phyloP scores from a whole-genome alignment of 169 alveolate genomes.

The Plasmodium gonderi region DNA sequence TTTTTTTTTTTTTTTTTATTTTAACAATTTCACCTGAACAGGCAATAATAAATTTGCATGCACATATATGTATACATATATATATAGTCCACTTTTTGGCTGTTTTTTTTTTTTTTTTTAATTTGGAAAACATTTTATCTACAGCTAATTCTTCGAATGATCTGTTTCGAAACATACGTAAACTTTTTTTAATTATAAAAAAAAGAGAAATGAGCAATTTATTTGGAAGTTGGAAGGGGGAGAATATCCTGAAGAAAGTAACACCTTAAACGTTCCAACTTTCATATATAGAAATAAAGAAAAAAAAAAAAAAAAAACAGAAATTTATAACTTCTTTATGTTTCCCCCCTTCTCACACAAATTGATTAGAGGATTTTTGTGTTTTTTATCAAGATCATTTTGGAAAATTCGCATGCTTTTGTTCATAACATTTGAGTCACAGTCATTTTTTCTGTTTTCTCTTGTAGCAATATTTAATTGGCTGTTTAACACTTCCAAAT shows the following conservation, averaged over 20 bases:
- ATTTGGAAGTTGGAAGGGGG: no score
- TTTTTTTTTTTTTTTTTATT: conserved; percentile 17
- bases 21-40: neutral
- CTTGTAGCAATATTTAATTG: conserved; percentile 29
- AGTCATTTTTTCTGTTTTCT: neutral
- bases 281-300: neutral
- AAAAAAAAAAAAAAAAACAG: neutral
- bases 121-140: neutral
- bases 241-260: no score
- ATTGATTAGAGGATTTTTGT: conserved; percentile 12
- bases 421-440: conserved; percentile 2
- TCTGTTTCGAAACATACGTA: no score
- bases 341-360: conserved; percentile 24
- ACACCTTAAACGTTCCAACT: no score
- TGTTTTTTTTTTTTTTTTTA: neutral
- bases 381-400: conserved; percentile 33
- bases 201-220: no score
- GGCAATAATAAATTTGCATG: neutral
- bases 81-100: neutral
- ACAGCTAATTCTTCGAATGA: no score
- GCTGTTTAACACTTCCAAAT: conserved; percentile 37
- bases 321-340: neutral
- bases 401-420: conserved; percentile 11
- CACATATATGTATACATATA: neutral
- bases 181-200: no score